Evolutionary conservation across 2,329 filamentous ascomycete species (phyloP).

Genomic region (Chaetothyriales sp.): DNA sequence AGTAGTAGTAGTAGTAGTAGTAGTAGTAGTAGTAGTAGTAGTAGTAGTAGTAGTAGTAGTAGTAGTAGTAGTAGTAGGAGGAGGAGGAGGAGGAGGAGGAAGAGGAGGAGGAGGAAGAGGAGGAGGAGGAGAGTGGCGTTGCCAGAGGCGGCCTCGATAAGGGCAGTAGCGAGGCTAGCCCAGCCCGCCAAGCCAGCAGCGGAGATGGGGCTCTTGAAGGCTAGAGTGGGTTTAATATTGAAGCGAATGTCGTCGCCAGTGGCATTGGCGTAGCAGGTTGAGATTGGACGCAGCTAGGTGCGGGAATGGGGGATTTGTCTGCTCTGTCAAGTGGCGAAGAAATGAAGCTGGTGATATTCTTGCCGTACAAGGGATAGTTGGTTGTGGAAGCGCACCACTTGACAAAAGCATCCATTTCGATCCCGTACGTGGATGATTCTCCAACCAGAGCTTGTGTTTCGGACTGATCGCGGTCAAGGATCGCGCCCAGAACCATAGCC

Average conservation of each 20-base stretch:
- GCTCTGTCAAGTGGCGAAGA: not conserved
- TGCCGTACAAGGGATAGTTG: not conserved
- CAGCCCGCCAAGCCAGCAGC: conserved; percentile 5
- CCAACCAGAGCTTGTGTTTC: conserved; percentile 18
- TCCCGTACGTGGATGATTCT: conserved; percentile 26
- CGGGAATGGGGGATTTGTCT: not conserved
- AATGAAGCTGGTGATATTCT: not conserved
- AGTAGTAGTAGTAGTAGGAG: too few species aligned
- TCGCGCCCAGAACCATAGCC: not conserved
- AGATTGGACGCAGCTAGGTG: conserved; percentile 8
- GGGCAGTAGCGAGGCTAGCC: conserved; percentile 14
- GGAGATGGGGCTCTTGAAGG: not conserved
- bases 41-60: too few species aligned
- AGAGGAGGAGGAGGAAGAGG: too few species aligned
- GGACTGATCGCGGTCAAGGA: conserved; percentile 11
- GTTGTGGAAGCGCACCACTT: not conserved
- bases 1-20: too few species aligned
- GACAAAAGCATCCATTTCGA: conserved; percentile 19
- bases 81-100: too few species aligned
- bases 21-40: too few species aligned
- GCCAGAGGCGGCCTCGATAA: conserved; percentile 22
- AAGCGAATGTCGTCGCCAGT: conserved; percentile 7
- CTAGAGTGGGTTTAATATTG: not conserved
- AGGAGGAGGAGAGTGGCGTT: conserved; percentile 26
- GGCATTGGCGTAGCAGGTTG: conserved; percentile 24